Evolutionary conservation across 2,329 filamentous ascomycete genomes (phyloP).

Genomic region (Xylaria sp.): DNA sequence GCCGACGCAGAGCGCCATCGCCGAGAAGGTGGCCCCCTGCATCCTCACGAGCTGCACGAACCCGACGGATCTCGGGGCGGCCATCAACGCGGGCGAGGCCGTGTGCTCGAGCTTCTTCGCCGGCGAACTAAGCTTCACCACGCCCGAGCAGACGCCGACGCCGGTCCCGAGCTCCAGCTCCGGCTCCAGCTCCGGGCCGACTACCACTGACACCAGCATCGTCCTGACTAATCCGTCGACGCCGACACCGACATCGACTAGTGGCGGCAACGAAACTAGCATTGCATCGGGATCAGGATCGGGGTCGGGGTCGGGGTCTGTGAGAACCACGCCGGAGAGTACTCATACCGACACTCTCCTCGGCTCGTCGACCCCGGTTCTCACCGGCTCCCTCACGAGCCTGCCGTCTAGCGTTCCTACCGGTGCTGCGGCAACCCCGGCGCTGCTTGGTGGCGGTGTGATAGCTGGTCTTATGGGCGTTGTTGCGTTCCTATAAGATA

Average conservation of each 20-base stretch:
- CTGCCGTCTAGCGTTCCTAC: slow-evolving; percentile 1
- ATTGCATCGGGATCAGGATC: slow-evolving; percentile 21
- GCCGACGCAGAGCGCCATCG: slow-evolving; percentile 48
- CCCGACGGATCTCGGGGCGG: slow-evolving; percentile 43
- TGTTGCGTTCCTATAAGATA: slow-evolving; percentile 37
- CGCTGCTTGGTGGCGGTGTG: slow-evolving; percentile 35
- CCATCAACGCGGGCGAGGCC: slow-evolving; percentile 44
- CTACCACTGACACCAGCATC: slow-evolving; percentile 4
- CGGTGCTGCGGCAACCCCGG: slow-evolving; percentile 35
- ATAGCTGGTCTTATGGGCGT: slow-evolving; percentile 41
- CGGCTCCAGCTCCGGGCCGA: slow-evolving; percentile 8
- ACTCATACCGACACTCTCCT: slow-evolving; percentile 29
- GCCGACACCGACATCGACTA: slow-evolving; percentile 22
- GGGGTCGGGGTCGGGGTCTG: slow-evolving; percentile 12
- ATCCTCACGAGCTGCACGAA: slow-evolving; percentile 45
- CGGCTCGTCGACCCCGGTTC: not conserved
- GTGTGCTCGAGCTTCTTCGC: slow-evolving; percentile 49
- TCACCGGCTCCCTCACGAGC: slow-evolving; percentile 8
- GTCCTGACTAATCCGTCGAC: slow-evolving; percentile 21
- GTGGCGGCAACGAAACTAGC: slow-evolving; percentile 22
- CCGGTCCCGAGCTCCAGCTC: slow-evolving; percentile 13
- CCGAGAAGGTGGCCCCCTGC: slow-evolving; percentile 30
- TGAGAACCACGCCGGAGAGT: slow-evolving; percentile 18
- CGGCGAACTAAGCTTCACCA: slow-evolving; percentile 35
- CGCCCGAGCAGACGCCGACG: slow-evolving; percentile 16